Evolutionary conservation across 129 eudicot species (phyloP).

Genomic region (Tagetes erecta): DNA sequence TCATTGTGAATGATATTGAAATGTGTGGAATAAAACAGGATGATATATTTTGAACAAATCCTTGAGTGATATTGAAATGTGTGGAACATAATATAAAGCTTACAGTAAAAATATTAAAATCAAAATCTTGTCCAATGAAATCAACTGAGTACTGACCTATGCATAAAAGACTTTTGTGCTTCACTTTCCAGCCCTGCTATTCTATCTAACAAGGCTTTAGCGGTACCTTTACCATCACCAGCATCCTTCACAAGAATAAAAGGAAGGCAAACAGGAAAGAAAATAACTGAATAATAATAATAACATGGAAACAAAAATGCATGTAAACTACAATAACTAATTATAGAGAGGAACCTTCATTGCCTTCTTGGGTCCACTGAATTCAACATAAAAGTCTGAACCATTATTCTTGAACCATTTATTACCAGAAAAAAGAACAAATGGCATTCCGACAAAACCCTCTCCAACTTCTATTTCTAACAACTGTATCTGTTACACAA

Average conservation of each 20-base stretch:
- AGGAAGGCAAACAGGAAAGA: neutral
- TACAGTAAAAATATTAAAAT: neutral
- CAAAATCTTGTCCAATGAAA: conserved; percentile 13
- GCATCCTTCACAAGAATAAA: conserved; percentile 45
- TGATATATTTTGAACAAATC: neutral
- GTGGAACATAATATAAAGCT: neutral
- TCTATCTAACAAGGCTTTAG: conserved; percentile 70
- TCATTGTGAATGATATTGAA: neutral
- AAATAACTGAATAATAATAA: neutral
- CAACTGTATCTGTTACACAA: conserved; percentile 53
- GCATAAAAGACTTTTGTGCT: conserved; percentile 98
- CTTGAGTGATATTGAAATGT: neutral
- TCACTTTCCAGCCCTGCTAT: conserved; percentile 83
- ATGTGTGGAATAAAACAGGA: conserved; percentile 4
- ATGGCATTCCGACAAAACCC: conserved; percentile 86
- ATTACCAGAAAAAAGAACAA: conserved; percentile 77
- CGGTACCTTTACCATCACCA: conserved; percentile 77
- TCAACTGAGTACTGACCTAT: conserved; percentile 55
- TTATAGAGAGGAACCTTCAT: conserved; percentile 45
- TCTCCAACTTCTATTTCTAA: conserved; percentile 68
- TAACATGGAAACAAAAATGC: conserved; percentile 15
- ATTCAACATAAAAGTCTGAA: conserved; percentile 79
- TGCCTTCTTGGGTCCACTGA: conserved; percentile 43
- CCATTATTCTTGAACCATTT: conserved; percentile 82
- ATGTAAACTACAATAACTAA: conserved; percentile 11